These are phyloP conservation scores for Eruca vesicaria DNA, from an alignment of 441 rosid species.

Conservation along the genomic window DNA sequence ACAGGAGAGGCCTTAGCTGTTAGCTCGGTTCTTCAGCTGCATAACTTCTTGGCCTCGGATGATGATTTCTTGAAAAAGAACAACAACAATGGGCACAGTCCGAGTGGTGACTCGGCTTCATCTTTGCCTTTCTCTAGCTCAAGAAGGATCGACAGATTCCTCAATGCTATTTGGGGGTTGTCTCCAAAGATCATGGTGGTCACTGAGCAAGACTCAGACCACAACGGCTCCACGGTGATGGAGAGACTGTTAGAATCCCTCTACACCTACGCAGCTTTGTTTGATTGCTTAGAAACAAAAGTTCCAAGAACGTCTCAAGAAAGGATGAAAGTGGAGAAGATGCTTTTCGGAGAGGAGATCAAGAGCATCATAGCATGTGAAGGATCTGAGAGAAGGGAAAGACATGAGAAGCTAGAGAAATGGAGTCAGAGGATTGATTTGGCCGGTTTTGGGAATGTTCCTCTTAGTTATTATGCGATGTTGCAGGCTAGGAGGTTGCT, in stretches of 20 bases:
- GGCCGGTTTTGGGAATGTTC: constrained; percentile 77
- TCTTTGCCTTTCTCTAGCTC: constrained; percentile 49
- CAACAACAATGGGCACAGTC: background rate
- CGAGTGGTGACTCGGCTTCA: constrained; percentile 67
- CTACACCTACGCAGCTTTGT: constrained; percentile 80
- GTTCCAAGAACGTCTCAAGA: constrained; percentile 66
- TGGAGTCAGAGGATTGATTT: constrained; percentile 82
- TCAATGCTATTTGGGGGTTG: constrained; percentile 67
- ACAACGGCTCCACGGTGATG: constrained; percentile 63
- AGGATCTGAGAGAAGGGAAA: constrained; percentile 77
- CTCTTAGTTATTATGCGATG: constrained; percentile 79
- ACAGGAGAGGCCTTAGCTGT: constrained; percentile 95
- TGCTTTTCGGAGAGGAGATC: constrained; percentile 89
- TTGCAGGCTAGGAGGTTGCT: constrained; percentile 70
- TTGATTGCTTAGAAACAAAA: constrained; percentile 91
- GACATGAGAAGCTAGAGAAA: constrained; percentile 92
- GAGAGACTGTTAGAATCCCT: constrained; percentile 80
- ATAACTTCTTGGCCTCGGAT: constrained; percentile 54
- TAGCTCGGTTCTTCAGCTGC: constrained; percentile 80
- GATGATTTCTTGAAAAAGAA: background rate
- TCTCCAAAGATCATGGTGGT: constrained; percentile 88
- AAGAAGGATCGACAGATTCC: constrained; percentile 62
- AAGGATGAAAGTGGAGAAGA: constrained; percentile 83
- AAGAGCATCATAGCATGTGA: constrained; percentile 90
- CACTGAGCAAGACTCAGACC: constrained; percentile 90